Conservation (phyloP, 1,284 basidiomycete genomes). For the Malassezia nana region DNA sequence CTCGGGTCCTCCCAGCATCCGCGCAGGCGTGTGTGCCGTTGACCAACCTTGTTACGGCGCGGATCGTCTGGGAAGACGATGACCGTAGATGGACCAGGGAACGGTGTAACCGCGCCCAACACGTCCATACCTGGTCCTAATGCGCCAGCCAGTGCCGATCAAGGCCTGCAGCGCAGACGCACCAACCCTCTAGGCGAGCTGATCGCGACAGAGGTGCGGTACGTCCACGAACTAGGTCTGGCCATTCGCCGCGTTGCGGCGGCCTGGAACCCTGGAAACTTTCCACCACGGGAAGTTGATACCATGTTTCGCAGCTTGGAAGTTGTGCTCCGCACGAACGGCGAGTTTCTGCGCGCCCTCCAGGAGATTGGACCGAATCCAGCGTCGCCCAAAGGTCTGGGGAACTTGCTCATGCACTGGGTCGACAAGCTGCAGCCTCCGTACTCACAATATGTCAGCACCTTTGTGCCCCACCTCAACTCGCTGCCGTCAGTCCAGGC, state of each 20-base stretch:
- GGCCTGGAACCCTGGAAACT: conserved; percentile 88
- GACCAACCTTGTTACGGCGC: not conserved
- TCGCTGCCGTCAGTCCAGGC: conserved; percentile 65
- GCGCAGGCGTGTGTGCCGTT: not conserved
- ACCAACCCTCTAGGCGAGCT: conserved; percentile 78
- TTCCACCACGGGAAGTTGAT: conserved; percentile 84
- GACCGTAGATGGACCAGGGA: not conserved
- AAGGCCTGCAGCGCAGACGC: conserved; percentile 2
- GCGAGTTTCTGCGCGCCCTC: conserved; percentile 62
- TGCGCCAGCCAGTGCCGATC: not conserved
- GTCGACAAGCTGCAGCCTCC: conserved; percentile 63
- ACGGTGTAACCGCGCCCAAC: not conserved
- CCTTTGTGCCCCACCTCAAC: conserved; percentile 71
- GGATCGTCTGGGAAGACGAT: not conserved
- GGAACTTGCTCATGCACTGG: conserved; percentile 94
- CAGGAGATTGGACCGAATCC: conserved; percentile 89
- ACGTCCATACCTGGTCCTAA: not conserved
- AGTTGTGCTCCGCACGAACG: conserved; percentile 80
- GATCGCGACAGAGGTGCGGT: conserved; percentile 81
- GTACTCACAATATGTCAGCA: conserved; percentile 69
- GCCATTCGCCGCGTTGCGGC: conserved; percentile 93
- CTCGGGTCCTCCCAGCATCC: too few relatives aligned
- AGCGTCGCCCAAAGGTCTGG: conserved; percentile 84
- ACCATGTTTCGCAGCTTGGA: conserved; percentile 89
- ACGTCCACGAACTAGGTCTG: conserved; percentile 80